Percentiles rank a stretch among this genome's conserved stretches.
phyloP scores from a whole-genome alignment of 306 rosid species.

The Corylus heterophylla region DNA sequence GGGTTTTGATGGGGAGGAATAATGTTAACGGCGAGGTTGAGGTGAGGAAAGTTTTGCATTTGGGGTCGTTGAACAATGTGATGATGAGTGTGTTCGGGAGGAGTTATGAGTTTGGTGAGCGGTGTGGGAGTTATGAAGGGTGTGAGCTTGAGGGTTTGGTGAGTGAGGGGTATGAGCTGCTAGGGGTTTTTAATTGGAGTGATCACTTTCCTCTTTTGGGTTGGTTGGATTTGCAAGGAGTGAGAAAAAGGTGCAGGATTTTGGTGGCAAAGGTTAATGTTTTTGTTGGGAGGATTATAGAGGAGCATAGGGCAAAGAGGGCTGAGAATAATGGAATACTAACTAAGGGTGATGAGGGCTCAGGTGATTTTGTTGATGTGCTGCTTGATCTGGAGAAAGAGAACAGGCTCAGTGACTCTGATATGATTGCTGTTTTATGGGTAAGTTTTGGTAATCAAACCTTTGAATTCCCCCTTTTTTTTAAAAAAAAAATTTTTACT shows the following conservation, averaged over 20 bases:
- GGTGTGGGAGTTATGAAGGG: conserved; percentile 16
- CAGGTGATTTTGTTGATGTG: conserved; percentile 73
- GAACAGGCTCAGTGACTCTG: conserved; percentile 56
- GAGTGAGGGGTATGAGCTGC: conserved; percentile 73
- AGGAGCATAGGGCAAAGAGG: conserved; percentile 50
- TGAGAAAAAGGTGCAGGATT: conserved; percentile 60
- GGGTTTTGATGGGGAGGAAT: conserved; percentile 29
- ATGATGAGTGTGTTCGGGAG: conserved; percentile 77
- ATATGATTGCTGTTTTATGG: conserved; percentile 87
- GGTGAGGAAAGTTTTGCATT: conserved; percentile 54
- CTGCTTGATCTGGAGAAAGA: conserved; percentile 69
- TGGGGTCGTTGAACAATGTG: conserved; percentile 64
- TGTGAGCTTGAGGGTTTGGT: conserved; percentile 55
- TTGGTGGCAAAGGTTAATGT: conserved; percentile 53
- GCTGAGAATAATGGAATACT: not conserved
- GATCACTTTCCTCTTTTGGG: conserved; percentile 71
- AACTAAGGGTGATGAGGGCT: not conserved
- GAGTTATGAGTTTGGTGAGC: conserved; percentile 46
- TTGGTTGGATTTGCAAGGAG: conserved; percentile 69
- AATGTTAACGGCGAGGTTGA: conserved; percentile 33
- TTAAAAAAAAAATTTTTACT: no score
- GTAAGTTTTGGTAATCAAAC: conserved; percentile 31
- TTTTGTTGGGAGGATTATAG: conserved; percentile 64
- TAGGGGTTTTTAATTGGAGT: conserved; percentile 74
- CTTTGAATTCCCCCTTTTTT: no score